Evolutionary conservation across 2,329 filamentous ascomycete species (phyloP).

Genomic region (Cytospora piceicola): DNA sequence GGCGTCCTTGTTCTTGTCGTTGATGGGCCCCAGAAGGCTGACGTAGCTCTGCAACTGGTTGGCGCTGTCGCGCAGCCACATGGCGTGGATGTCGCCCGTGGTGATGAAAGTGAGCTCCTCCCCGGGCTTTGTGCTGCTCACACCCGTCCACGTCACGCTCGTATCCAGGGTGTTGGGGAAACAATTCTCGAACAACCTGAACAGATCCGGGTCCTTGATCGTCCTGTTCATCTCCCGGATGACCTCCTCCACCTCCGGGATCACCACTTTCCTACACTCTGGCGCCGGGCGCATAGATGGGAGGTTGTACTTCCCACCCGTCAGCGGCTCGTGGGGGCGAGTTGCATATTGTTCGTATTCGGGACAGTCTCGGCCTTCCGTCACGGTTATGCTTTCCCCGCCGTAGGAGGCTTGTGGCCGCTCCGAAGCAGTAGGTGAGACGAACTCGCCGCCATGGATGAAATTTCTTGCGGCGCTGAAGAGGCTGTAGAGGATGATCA

Average conservation of each 20-base stretch:
- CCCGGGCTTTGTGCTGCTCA: slow-evolving; percentile 52
- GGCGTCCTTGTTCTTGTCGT: neutral
- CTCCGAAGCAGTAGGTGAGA: neutral
- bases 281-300: slow-evolving; percentile 58
- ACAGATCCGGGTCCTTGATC: slow-evolving; percentile 59
- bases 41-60: slow-evolving; percentile 70
- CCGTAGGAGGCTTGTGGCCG: neutral
- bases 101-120: slow-evolving; percentile 69
- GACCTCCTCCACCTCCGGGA: slow-evolving; percentile 69
- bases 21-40: slow-evolving; percentile 51
- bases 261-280: slow-evolving; percentile 74
- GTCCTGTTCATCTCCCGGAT: slow-evolving; percentile 49
- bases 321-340: slow-evolving; percentile 38
- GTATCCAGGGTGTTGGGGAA: slow-evolving; percentile 77
- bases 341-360: slow-evolving; percentile 40
- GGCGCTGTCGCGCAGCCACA: slow-evolving; percentile 78
- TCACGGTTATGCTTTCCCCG: slow-evolving; percentile 19
- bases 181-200: slow-evolving; percentile 75
- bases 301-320: slow-evolving; percentile 39
- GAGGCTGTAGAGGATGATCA: slow-evolving; percentile 26
- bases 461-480: slow-evolving; percentile 22
- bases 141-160: slow-evolving; percentile 68
- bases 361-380: slow-evolving; percentile 34
- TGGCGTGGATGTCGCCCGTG: slow-evolving; percentile 77
- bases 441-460: slow-evolving; percentile 24